phyloP scores from a whole-genome alignment of 2,329 filamentous ascomycete species.

The Capronia epimyces region DNA sequence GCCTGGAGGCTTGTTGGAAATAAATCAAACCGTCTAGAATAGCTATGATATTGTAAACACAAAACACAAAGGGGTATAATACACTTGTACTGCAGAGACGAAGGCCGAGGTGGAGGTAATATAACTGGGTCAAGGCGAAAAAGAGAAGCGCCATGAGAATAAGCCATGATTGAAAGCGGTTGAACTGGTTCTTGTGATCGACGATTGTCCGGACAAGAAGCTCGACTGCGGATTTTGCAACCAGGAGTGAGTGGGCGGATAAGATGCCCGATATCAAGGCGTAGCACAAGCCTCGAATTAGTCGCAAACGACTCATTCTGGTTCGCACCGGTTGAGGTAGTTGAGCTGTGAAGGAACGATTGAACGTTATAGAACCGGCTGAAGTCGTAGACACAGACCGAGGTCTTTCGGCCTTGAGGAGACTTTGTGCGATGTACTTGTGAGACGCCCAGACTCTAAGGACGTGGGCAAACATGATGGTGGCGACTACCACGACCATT shows the following conservation, averaged over 20 bases:
- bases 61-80: slow-evolving; percentile 94
- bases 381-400: slow-evolving; percentile 22
- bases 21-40: slow-evolving; percentile 97
- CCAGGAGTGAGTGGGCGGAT: slow-evolving; percentile 84
- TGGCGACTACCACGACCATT: slow-evolving; percentile 62
- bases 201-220: slow-evolving; percentile 80
- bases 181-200: slow-evolving; percentile 81
- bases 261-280: slow-evolving; percentile 87
- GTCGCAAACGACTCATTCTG: slow-evolving; percentile 59
- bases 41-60: slow-evolving; percentile 97
- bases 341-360: slow-evolving; percentile 38
- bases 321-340: slow-evolving; percentile 36
- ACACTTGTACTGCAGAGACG: slow-evolving; percentile 94
- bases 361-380: slow-evolving; percentile 30
- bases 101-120: slow-evolving; percentile 88
- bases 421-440: slow-evolving; percentile 22
- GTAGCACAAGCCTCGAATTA: slow-evolving; percentile 78
- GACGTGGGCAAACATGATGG: slow-evolving; percentile 56
- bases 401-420: slow-evolving; percentile 25
- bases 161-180: slow-evolving; percentile 90
- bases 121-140: slow-evolving; percentile 83
- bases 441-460: slow-evolving; percentile 34
- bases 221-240: slow-evolving; percentile 96
- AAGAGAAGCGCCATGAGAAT: slow-evolving; percentile 75
- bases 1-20: slow-evolving; percentile 78